Percentiles rank a stretch among this genome's conserved stretches.
These are phyloP conservation scores for Lasiodiplodia theobromae DNA, from an alignment of 2,329 filamentous ascomycete genomes.

Conservation along the genomic window DNA sequence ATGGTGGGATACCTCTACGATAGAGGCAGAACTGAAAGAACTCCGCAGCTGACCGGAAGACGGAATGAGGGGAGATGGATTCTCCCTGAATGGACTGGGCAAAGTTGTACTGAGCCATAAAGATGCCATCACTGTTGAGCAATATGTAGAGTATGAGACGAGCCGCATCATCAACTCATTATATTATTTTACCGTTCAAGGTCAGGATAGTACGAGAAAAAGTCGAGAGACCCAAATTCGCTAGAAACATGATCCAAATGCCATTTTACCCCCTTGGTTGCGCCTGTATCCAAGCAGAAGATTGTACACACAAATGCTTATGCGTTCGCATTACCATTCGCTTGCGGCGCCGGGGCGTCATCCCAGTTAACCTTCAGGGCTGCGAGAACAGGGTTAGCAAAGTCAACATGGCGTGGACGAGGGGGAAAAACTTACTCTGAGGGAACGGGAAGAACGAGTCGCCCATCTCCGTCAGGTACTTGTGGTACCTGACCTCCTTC, in stretches of 20 bases:
- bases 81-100: no score
- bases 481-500: slow-evolving; percentile 48
- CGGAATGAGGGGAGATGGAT: no score
- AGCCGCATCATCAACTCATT: no score
- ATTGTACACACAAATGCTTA: background rate
- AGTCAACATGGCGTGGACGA: background rate
- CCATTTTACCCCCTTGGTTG: background rate
- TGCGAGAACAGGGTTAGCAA: background rate
- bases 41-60: no score
- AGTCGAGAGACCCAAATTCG: background rate
- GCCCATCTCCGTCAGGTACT: slow-evolving; percentile 57
- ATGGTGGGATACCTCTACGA: no score
- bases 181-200: no score
- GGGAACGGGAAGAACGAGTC: slow-evolving; percentile 57
- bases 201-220: background rate
- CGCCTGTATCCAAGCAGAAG: background rate
- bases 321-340: background rate
- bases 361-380: slow-evolving; percentile 17
- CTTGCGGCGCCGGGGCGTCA: background rate
- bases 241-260: background rate
- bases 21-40: no score
- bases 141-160: no score
- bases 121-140: no score
- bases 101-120: no score
- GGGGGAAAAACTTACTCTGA: slow-evolving; percentile 48